Base-by-base conservation (phyloP, 306 rosid species). In the Quercus berberidifolia region DNA sequence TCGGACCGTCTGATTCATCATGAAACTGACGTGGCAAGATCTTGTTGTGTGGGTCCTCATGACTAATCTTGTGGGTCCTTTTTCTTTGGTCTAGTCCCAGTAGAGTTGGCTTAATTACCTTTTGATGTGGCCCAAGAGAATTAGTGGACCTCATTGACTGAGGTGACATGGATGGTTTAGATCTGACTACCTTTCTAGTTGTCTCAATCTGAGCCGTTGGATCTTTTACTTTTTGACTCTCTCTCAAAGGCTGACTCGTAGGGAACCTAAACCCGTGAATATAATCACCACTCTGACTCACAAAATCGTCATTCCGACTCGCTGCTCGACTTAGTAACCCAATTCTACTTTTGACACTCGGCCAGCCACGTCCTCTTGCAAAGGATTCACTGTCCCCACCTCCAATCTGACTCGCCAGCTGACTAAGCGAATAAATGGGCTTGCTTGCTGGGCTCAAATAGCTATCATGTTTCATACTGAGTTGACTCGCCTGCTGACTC, bases 181-280 rank as follows among this genome's bases (percentile, higher is more conserved):
- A 69, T 21, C 41, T 55, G 43, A 13, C 21, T 15, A 8, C 2
- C 11, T 63, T 63, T 21, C 5, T 26, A 26, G 17, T 23, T 26
- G 15, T 28, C 70, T 30, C 71, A 21, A 73, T 73, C 78, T 41
- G 74, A 69, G 71, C 30, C 3, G 23, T 55, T 41, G 62, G 79
- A 64, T 18, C 69, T 81, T 74, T 76, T 76, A 33, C 70, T 58
- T 25, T 74, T 57, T 64, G 69, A 59, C 20, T 63, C 62, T 85
- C 57, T 15, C 68, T 43, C 49, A 58, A 23, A 76, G 41, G 51
- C 64, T 56, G 83, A 76, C 71, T 71, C 41, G 73, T 56, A 60
- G 91, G 85, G 35, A 93, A 83, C 83, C 92, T 83, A 17, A 87
- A 79, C 18, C 93, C 92, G 0, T 81, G 90, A 26, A 91, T 86